Evolutionary conservation across 148 eudicot species (phyloP).

Genomic region (Rhododendron ferrugineum): DNA sequence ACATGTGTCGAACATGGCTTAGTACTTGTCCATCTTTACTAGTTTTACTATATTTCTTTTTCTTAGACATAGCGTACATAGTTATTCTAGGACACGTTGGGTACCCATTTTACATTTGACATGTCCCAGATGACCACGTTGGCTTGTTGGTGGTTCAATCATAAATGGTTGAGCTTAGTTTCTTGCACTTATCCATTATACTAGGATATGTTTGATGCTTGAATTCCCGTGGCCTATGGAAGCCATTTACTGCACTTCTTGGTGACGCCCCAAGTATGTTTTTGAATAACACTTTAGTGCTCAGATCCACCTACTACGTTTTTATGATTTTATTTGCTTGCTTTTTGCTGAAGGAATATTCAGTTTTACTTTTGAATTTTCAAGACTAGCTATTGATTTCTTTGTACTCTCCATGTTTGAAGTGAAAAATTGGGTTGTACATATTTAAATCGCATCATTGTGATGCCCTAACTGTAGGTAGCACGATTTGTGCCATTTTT

Average conservation of each 20-base stretch:
- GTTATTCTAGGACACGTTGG: too few species aligned
- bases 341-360: neutral
- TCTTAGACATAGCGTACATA: too few species aligned
- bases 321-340: neutral
- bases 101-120: too few species aligned
- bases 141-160: too few species aligned
- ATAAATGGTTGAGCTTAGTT: too few species aligned
- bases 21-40: too few species aligned
- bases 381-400: neutral
- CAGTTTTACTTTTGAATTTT: neutral
- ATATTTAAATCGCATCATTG: neutral
- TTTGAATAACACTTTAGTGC: neutral
- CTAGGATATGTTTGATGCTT: too few species aligned
- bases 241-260: constrained; percentile 98
- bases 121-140: too few species aligned
- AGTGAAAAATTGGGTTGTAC: neutral
- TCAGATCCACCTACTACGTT: neutral
- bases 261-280: constrained; percentile 91
- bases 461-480: neutral
- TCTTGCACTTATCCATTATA: too few species aligned
- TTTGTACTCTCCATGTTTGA: neutral
- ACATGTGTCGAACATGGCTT: too few species aligned
- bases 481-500: neutral
- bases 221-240: constrained; percentile 98
- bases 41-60: too few species aligned